These are phyloP conservation scores for Pseudozyma sp. DNA, from an alignment of 1,284 basidiomycete species.

Conservation along the genomic window DNA sequence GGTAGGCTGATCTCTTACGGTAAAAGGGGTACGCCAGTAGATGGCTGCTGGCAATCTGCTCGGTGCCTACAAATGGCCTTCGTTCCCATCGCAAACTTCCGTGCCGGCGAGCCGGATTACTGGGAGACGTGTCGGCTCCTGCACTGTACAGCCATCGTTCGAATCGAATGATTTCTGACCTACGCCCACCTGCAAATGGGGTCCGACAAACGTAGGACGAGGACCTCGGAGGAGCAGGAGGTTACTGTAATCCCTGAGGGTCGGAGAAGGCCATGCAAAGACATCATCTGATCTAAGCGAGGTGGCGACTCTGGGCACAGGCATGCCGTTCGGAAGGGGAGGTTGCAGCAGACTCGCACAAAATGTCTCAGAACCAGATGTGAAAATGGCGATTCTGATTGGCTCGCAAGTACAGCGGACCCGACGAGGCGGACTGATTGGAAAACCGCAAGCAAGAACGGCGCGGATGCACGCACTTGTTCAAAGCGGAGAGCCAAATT, in stretches of 20 bases:
- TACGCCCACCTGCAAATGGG: too few species aligned
- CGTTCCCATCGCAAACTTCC: too few species aligned
- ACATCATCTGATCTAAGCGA: constrained; percentile 2
- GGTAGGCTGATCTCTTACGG: too few species aligned
- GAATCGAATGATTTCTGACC: too few species aligned
- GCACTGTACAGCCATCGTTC: too few species aligned
- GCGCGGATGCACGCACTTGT: background rate
- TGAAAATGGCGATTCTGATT: background rate
- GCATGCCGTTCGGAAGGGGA: too few species aligned
- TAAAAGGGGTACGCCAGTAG: too few species aligned
- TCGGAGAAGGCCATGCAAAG: background rate
- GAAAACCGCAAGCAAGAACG: background rate
- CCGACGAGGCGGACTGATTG: background rate
- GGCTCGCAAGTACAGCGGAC: background rate
- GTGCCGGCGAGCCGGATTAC: too few species aligned
- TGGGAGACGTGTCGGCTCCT: too few species aligned
- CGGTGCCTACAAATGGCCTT: too few species aligned
- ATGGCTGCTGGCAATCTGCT: too few species aligned
- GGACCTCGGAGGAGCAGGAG: background rate
- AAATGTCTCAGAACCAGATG: background rate
- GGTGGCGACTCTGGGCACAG: background rate
- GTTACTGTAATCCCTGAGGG: background rate
- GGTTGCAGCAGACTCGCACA: too few species aligned
- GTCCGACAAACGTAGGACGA: background rate
- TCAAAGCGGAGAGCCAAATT: background rate